Conservation (phyloP, 2,329 filamentous ascomycete species). For the Alternaria arborescens region DNA sequence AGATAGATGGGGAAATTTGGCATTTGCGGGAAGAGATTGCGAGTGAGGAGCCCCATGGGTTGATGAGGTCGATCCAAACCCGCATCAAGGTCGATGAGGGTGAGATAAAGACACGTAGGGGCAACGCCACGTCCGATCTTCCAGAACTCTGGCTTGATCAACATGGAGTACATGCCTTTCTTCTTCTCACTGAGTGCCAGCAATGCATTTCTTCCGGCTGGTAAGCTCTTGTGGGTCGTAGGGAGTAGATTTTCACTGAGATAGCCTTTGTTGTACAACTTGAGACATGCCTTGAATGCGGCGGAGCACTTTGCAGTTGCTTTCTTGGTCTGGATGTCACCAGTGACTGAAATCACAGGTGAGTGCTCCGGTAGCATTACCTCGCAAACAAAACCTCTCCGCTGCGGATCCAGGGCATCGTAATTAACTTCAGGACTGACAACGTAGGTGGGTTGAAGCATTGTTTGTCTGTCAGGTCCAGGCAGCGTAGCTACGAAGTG, state of each 20-base stretch:
- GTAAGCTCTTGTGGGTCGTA: constrained; percentile 73
- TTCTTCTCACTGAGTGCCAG: constrained; percentile 84
- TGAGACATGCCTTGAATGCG: constrained; percentile 81
- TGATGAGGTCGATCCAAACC: constrained; percentile 67
- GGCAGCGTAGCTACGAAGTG: constrained; percentile 77
- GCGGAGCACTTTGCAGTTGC: constrained; percentile 85
- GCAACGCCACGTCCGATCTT: constrained; percentile 51
- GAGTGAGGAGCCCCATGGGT: constrained; percentile 75
- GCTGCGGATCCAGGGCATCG: constrained; percentile 15
- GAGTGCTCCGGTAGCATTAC: constrained; percentile 79
- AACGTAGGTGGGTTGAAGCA: constrained; percentile 66
- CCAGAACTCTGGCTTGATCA: constrained; percentile 82
- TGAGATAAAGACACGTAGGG: constrained; percentile 67
- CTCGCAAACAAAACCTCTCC: constrained; percentile 66
- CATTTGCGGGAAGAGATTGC: constrained; percentile 69
- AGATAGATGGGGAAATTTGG: constrained; percentile 78
- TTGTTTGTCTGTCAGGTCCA: constrained; percentile 57
- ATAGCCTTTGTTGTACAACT: constrained; percentile 70
- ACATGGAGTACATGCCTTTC: constrained; percentile 77
- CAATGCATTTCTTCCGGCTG: constrained; percentile 84
- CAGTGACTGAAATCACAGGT: constrained; percentile 72
- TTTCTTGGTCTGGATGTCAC: constrained; percentile 73
- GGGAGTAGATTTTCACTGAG: constrained; percentile 80
- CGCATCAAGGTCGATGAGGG: constrained; percentile 68
- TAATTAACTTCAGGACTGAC: constrained; percentile 49